phyloP scores from a whole-genome alignment of 2,329 filamentous ascomycete genomes.

The Venturia nashicola region DNA sequence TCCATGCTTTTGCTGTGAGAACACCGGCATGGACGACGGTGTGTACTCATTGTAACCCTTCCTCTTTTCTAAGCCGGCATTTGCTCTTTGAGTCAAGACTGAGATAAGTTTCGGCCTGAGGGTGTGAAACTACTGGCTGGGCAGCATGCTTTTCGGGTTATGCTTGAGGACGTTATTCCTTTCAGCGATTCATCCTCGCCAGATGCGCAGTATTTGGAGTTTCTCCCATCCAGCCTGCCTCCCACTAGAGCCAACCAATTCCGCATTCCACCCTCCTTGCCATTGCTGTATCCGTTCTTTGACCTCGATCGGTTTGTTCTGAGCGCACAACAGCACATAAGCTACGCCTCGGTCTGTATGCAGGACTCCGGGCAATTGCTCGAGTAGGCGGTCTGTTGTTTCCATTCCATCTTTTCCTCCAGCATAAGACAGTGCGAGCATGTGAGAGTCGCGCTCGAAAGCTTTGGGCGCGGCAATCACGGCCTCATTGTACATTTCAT shows the following conservation, averaged over 20 bases:
- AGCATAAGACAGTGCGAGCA: conserved; percentile 77
- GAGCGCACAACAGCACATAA: conserved; percentile 79
- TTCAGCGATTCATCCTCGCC: conserved; percentile 27
- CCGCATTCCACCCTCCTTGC: conserved; percentile 57
- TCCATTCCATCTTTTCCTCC: conserved; percentile 90
- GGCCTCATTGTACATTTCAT: conserved; percentile 20
- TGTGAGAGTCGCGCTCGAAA: conserved; percentile 71
- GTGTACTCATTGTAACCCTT: too few species aligned
- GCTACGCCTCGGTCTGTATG: conserved; percentile 58
- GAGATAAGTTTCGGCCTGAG: too few species aligned
- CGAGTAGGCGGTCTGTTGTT: conserved; percentile 69
- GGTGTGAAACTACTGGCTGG: background rate
- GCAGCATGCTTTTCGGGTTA: background rate
- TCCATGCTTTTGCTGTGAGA: background rate
- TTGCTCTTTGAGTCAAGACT: too few species aligned
- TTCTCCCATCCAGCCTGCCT: conserved; percentile 91
- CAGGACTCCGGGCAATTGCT: conserved; percentile 53
- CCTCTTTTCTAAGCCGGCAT: too few species aligned
- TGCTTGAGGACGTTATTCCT: background rate
- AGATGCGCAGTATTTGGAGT: conserved; percentile 78
- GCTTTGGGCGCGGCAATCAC: conserved; percentile 14
- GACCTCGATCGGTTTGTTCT: conserved; percentile 73
- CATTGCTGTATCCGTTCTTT: conserved; percentile 45
- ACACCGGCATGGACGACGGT: background rate
- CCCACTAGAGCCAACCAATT: conserved; percentile 71